Base-by-base conservation (phyloP, 371 early-diverging fungal genomes). In the Mortierella sp. region DNA sequence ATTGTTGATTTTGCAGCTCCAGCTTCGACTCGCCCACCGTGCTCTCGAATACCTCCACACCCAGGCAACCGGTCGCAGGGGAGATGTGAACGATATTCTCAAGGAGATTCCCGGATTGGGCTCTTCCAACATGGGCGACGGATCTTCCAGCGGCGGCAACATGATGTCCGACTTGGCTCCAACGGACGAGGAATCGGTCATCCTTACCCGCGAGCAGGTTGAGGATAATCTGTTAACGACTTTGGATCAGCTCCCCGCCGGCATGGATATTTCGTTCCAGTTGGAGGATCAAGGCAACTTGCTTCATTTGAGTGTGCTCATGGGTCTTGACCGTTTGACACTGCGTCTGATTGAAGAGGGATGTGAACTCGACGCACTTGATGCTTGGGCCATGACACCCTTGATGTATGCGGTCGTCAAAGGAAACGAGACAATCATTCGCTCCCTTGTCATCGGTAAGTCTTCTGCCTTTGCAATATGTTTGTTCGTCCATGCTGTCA, bases 371-470 rank as follows among this genome's bases (percentile, higher is more conserved):
- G 85, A 85, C 16, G 74, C 79, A 1, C 59, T 76, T 0, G 85
- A 85, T 75, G 37, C 55, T 2, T 85, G 78, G 76, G 78, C 55
- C 11, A 76, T 78, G 78, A 85, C 85, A 21, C 85, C 85, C 9
- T 76, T 85, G 50, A 85, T 85, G 85, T 85, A 85, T n/a, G 85
- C 81, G 8, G 85, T 85, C 9, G n/a, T 85, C 24, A 72, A 76
- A 43, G 81, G 73, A 43, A 75, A 78, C 21, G 81, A 78, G 26
- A 11, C 64, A 3, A 69, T 85, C 71, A 72, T 74, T 6, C 72
- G 69, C 6, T 55, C 57, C 21, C 81, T 85, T 43, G 74, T 85
- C 48, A 34, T 81, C 21, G 82, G 82, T 77, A 77, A 53, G 82
- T 55, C 40, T 31, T 59, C 13, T 74, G 4, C 21, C 9, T 31